A percentile compares a stretch with the other conserved stretches of the same genome.
Evolutionary conservation across 805 yeast species (phyloP).

Genomic region (Pichia eremophila): DNA sequence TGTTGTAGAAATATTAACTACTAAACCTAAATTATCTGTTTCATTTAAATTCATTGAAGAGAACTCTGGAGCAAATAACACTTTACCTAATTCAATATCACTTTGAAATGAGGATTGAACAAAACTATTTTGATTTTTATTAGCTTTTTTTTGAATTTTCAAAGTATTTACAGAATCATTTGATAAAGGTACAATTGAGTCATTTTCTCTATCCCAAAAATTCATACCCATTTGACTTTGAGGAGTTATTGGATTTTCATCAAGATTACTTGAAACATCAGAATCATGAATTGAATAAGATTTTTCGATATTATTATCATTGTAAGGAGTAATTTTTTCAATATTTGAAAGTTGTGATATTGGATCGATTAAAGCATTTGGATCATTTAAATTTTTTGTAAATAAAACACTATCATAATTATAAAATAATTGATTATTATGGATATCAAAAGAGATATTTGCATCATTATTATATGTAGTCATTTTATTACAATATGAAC

Average conservation of each 20-base stretch:
- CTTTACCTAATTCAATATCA: constrained; percentile 12
- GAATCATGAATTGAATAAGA: background rate
- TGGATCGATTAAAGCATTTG: too few relatives aligned
- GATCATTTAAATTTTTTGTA: too few relatives aligned
- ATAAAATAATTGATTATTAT: background rate
- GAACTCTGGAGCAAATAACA: constrained; percentile 20
- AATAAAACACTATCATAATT: background rate
- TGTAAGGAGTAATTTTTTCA: too few relatives aligned
- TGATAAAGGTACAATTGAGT: background rate
- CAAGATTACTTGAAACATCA: background rate
- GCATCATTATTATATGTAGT: constrained; percentile 2
- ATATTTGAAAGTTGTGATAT: too few relatives aligned
- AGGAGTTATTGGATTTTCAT: constrained; percentile 17
- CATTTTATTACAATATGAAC: constrained; percentile 8
- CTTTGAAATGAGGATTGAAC: background rate
- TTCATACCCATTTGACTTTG: constrained; percentile 15
- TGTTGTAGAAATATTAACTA: constrained; percentile 16
- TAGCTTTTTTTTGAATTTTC: background rate
- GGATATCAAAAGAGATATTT: background rate
- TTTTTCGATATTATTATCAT: too few relatives aligned
- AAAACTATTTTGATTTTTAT: background rate
- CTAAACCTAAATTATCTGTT: constrained; percentile 12
- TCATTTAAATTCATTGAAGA: constrained; percentile 14
- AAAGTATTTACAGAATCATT: too few relatives aligned
- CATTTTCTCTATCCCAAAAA: constrained; percentile 11